These are phyloP conservation scores for Pseudozyma sp. DNA, from an alignment of 1,284 basidiomycete genomes.

Conservation along the genomic window DNA sequence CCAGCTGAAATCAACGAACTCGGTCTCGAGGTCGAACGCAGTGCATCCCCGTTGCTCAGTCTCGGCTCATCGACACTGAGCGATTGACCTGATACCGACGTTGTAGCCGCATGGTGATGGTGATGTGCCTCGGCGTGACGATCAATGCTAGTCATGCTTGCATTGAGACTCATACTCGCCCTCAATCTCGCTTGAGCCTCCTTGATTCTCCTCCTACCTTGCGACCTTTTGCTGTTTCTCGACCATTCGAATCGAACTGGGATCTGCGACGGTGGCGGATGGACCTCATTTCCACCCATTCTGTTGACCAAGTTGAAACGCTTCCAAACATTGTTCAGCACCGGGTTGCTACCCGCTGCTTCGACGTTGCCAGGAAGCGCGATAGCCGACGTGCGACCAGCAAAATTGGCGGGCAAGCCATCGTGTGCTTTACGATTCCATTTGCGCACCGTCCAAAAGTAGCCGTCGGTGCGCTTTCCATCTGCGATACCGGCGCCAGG, in stretches of 20 bases:
- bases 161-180: constrained; percentile 38
- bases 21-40: constrained; percentile 25
- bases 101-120: constrained; percentile 7
- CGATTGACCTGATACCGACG: constrained; percentile 27
- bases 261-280: constrained; percentile 52
- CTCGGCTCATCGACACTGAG: constrained; percentile 14
- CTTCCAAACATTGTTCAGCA: constrained; percentile 58
- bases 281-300: constrained; percentile 46
- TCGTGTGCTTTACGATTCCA: constrained; percentile 51
- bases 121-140: constrained; percentile 9
- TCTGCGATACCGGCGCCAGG: constrained; percentile 50
- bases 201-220: constrained; percentile 13
- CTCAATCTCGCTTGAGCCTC: constrained; percentile 34
- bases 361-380: constrained; percentile 1
- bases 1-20: constrained; percentile 31
- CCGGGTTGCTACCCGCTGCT: constrained; percentile 34
- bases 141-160: constrained; percentile 35
- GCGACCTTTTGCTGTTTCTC: constrained; percentile 33
- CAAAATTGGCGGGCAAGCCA: constrained; percentile 15
- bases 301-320: constrained; percentile 57
- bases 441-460: constrained; percentile 62
- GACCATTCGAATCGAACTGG: constrained; percentile 65
- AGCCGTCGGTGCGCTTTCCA: constrained; percentile 55
- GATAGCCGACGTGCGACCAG: constrained; percentile 10
- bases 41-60: constrained; percentile 23